These are phyloP conservation scores for Coccomyxa sp. DNA, from an alignment of 139 green algal species.

Conservation along the genomic window DNA sequence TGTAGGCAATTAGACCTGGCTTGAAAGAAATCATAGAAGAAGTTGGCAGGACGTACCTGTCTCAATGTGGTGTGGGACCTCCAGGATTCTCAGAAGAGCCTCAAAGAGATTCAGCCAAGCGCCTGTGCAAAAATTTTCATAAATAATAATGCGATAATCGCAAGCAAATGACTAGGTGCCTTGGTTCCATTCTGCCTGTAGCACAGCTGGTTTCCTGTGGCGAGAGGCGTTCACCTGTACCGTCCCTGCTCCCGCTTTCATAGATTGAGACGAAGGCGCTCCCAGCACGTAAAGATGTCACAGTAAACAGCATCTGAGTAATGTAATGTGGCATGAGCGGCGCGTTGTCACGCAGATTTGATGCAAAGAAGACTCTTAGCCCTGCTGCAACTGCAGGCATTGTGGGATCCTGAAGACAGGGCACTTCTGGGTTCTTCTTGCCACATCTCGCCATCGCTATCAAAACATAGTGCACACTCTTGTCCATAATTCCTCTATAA, in stretches of 20 bases:
- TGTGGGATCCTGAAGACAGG: not conserved
- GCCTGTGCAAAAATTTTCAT: not conserved
- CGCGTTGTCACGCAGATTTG: constrained; percentile 51
- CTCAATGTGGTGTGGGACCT: constrained; percentile 3
- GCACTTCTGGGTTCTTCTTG: not conserved
- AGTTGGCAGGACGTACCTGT: constrained; percentile 6
- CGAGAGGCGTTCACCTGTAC: constrained; percentile 16
- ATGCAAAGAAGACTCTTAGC: constrained; percentile 21
- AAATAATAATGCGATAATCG: not conserved
- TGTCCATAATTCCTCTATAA: not conserved
- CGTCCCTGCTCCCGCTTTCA: constrained; percentile 50
- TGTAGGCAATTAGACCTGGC: not conserved
- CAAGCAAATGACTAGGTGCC: too few species aligned
- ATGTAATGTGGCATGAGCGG: constrained; percentile 41
- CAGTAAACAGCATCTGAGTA: constrained; percentile 25
- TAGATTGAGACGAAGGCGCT: constrained; percentile 40
- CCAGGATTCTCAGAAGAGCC: constrained; percentile 11
- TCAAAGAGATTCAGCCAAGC: constrained; percentile 36
- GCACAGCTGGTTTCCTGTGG: too few species aligned
- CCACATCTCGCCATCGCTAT: not conserved
- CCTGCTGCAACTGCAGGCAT: not conserved
- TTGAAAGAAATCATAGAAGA: not conserved
- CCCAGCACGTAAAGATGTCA: not conserved
- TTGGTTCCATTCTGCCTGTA: too few species aligned
- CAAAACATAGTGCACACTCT: not conserved